Percentiles rank a stretch among this genome's conserved stretches.
Evolutionary conservation across 2,329 filamentous ascomycete species (phyloP).

Genomic region (Knufia petricola): DNA sequence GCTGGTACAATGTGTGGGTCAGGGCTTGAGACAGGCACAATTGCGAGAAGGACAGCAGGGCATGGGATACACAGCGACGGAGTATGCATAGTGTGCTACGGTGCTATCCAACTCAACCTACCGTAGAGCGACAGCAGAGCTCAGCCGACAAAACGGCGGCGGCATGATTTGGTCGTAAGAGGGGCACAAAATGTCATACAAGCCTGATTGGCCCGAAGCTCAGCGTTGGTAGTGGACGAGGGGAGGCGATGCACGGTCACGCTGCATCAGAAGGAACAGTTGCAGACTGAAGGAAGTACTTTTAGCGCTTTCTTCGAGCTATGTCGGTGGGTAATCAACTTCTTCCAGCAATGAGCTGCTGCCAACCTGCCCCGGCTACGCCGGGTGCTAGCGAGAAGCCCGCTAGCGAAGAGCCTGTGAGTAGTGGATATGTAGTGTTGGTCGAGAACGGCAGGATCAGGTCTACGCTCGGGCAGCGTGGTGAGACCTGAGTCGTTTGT

Average conservation of each 20-base stretch:
- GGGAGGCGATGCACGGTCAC: constrained; percentile 3
- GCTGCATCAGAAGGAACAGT: constrained; percentile 1
- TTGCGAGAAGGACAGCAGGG: too few relatives aligned
- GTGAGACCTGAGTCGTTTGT: constrained; percentile 2
- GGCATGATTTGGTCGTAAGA: constrained; percentile 3
- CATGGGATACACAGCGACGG: background rate
- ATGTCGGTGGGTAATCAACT: constrained; percentile 1
- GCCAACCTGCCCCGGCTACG: constrained; percentile 1
- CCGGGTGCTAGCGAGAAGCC: background rate
- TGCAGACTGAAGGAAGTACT: constrained; percentile 2
- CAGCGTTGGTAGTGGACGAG: constrained; percentile 7
- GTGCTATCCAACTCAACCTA: constrained; percentile 3
- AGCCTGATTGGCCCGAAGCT: constrained; percentile 5
- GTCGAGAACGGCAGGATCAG: constrained; percentile 3
- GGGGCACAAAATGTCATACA: constrained; percentile 3
- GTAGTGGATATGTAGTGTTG: background rate
- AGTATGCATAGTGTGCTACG: background rate
- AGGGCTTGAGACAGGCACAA: too few relatives aligned
- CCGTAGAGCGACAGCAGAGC: background rate
- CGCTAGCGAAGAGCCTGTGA: constrained; percentile 3
- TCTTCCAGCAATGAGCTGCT: constrained; percentile 3
- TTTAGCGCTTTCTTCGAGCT: constrained; percentile 2
- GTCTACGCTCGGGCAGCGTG: background rate
- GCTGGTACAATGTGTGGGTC: background rate
- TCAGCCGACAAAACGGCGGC: constrained; percentile 4